Percentiles rank a stretch among this genome's conserved stretches.
These are phyloP conservation scores for Pseudognaphalium luteoalbum DNA, from an alignment of 129 eudicot species.

Conservation along the genomic window DNA sequence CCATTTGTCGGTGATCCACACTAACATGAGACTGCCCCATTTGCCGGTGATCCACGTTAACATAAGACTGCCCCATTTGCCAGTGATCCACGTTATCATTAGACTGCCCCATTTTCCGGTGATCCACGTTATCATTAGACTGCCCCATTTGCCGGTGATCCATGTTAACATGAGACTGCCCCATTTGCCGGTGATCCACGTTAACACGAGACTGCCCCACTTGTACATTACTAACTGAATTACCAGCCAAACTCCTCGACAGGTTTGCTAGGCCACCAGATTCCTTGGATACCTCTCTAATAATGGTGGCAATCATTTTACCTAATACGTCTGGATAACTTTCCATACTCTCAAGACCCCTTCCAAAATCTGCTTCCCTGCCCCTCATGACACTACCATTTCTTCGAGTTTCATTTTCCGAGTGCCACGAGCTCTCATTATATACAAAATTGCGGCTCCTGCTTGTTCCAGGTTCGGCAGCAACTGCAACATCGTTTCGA, in stretches of 20 bases:
- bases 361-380: not conserved
- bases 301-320: conserved; percentile 41
- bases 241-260: conserved; percentile 46
- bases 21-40: conserved; percentile 34
- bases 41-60: not conserved
- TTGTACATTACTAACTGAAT: conserved; percentile 39
- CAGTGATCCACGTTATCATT: conserved; percentile 37
- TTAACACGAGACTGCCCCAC: not conserved
- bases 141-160: too few species aligned
- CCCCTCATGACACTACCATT: not conserved
- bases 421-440: not conserved
- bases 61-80: conserved; percentile 12
- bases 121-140: conserved; percentile 34
- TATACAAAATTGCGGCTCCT: not conserved
- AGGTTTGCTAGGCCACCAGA: conserved; percentile 52
- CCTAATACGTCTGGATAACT: conserved; percentile 50
- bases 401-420: not conserved
- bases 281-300: conserved; percentile 41
- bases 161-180: not conserved
- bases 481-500: not conserved
- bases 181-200: not conserved
- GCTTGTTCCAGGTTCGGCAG: not conserved
- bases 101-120: conserved; percentile 34
- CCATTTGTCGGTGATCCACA: conserved; percentile 33
- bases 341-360: not conserved